Base-by-base conservation (phyloP, 2,329 filamentous ascomycete species). In the Monosporascus ibericus region DNA sequence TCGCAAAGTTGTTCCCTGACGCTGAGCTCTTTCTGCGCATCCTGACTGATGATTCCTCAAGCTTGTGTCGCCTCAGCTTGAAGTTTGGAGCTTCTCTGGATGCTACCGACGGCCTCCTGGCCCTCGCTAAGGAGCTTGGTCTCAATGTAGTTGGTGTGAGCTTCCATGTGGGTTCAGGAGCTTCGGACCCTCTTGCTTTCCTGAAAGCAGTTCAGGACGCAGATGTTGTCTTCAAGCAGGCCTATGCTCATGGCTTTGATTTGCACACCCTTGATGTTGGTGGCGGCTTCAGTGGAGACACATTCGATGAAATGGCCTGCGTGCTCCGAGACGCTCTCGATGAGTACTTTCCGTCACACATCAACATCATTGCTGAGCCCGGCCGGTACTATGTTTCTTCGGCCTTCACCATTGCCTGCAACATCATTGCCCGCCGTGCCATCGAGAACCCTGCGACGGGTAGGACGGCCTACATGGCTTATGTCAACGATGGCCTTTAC, bases 101-200 rank as follows among this genome's bases (percentile, higher is more conserved):
- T 64, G 82, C 84, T 53, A 91, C 90, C 9, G 80, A 85, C 51
- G 79, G 83, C 55, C 85, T 99, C 48, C 81, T 99, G 48, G 78
- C 83, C 57, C 75, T 95, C 25, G 94, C 94, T 14, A 87, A 86
- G 71, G 77, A 90, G 54, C 79, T 99, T 30, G 86, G 86, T 18
- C 84, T 99, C 61, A 95, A 94, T 62, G 89, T 99, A 30, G 89
- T 95, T 17, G 94, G 94, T 48, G 92, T 97, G 53, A 96, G 92
- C 70, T 99, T 99, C 78, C 94, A 99, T 69, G 92, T 99, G 53
- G 94, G 94, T 55, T 99, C 94, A 3, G 94, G 94, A 27, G 92
- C 94, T 14, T 92, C 92, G 36, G 94, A 99, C 68, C 91, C 94
- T n/a, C 75, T 84, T 55, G 90, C 92, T 15, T 97, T 96, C 73